Evolutionary conservation across 495 filamentous ascomycete species (phyloP).

Genomic region (Lophiostoma macrostomum): DNA sequence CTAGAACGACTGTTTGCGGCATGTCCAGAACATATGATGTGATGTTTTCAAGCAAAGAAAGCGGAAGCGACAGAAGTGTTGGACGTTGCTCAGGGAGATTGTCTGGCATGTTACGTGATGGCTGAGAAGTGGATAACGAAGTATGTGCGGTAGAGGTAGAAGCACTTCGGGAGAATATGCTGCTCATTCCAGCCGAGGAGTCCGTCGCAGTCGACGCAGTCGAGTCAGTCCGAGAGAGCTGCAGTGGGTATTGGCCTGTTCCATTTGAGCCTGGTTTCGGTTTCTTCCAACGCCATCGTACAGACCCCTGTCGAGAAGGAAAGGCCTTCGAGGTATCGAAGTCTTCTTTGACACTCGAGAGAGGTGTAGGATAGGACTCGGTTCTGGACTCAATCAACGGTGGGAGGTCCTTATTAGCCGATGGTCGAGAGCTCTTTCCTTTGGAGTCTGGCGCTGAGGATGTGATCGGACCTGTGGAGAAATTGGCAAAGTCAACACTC

Average conservation of each 20-base stretch:
- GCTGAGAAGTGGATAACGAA: neutral
- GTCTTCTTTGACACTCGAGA: constrained; percentile 14
- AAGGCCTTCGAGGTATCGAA: neutral
- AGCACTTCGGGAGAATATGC: constrained; percentile 4
- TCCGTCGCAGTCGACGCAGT: constrained; percentile 4
- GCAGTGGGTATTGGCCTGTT: neutral
- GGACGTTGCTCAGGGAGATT: neutral
- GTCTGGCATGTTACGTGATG: neutral
- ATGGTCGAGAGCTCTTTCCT: neutral
- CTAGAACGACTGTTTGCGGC: constrained; percentile 14
- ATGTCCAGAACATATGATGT: constrained; percentile 14
- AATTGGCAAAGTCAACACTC: constrained; percentile 20
- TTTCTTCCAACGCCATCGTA: constrained; percentile 15
- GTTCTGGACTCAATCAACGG: too few species aligned
- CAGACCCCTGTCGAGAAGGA: constrained; percentile 5
- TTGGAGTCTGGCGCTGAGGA: neutral
- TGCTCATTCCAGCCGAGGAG: constrained; percentile 3
- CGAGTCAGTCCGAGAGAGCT: constrained; percentile 11
- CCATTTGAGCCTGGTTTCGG: neutral
- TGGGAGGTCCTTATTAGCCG: neutral
- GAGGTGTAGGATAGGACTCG: neutral
- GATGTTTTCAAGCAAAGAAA: constrained; percentile 20
- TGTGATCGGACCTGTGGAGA: constrained; percentile 2
- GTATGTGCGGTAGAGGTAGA: neutral
- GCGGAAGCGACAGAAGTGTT: neutral